Conservation (phyloP, 257 asterid species). For the Capsicum chinense region DNA sequence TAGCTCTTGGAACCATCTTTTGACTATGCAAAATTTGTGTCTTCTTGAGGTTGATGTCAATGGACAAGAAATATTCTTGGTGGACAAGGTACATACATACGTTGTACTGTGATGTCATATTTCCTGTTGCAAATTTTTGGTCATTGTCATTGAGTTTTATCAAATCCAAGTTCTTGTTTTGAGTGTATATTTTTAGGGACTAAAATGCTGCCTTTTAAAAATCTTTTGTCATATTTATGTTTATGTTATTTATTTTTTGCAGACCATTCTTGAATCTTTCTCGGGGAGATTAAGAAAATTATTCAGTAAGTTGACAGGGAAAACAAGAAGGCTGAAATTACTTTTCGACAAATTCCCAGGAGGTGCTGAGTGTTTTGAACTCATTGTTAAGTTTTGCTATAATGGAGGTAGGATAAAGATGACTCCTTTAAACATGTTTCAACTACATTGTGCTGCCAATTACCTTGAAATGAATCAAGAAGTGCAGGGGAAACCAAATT, state of each 20-base stretch:
- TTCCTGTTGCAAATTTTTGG: background rate
- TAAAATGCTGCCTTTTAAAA: background rate
- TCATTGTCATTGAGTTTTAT: background rate
- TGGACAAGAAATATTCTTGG: constrained; percentile 60
- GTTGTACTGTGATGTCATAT: background rate
- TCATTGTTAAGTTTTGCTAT: constrained; percentile 54
- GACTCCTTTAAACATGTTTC: constrained; percentile 46
- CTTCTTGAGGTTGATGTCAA: constrained; percentile 67
- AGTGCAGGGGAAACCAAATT: constrained; percentile 28
- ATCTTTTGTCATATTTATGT: background rate
- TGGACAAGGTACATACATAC: constrained; percentile 49
- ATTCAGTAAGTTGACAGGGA: constrained; percentile 38
- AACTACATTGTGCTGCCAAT: constrained; percentile 52
- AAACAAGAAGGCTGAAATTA: constrained; percentile 43
- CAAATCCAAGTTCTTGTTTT: background rate
- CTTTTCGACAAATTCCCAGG: constrained; percentile 70
- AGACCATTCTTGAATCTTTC: constrained; percentile 54
- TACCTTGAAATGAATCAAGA: constrained; percentile 53
- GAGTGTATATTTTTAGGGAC: background rate
- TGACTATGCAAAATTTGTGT: constrained; percentile 41
- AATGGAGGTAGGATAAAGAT: constrained; percentile 46
- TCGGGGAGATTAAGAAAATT: constrained; percentile 54
- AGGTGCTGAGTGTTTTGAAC: constrained; percentile 65
- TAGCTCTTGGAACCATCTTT: constrained; percentile 21
- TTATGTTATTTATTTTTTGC: constrained; percentile 31